Percentiles rank a stretch among this genome's conserved stretches.
Conservation (phyloP, 2,329 filamentous ascomycete genomes). For the Hypoxylon sp. region DNA sequence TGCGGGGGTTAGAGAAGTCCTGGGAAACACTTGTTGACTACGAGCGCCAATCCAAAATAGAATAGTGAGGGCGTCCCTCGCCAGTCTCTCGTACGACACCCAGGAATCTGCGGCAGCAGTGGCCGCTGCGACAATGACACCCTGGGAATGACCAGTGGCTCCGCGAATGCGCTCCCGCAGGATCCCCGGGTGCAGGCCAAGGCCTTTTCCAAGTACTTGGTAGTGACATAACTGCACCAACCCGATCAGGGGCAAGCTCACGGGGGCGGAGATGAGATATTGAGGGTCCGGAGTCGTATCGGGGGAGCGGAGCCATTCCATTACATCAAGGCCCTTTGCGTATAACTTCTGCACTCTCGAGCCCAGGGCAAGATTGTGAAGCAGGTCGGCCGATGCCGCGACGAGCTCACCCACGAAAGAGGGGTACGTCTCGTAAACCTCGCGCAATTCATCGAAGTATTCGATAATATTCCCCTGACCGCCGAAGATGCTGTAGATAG, state of each 20-base stretch:
- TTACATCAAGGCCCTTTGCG: constrained; percentile 93
- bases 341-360: constrained; percentile 93
- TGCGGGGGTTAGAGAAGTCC: constrained; percentile 89
- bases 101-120: constrained; percentile 91
- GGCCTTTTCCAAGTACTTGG: constrained; percentile 88
- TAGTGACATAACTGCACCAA: constrained; percentile 97
- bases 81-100: constrained; percentile 86
- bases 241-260: constrained; percentile 95
- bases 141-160: constrained; percentile 95
- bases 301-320: constrained; percentile 88
- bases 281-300: constrained; percentile 93
- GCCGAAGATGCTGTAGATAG: constrained; percentile 92
- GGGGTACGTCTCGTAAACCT: constrained; percentile 89
- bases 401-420: constrained; percentile 90
- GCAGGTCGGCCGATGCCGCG: constrained; percentile 79
- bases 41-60: constrained; percentile 98
- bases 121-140: constrained; percentile 90
- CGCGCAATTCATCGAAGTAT: constrained; percentile 96
- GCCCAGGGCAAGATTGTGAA: constrained; percentile 85
- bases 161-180: constrained; percentile 85
- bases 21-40: constrained; percentile 96
- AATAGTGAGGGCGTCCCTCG: constrained; percentile 83
- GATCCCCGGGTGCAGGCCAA: constrained; percentile 88
- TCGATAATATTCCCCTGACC: constrained; percentile 99
- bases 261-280: constrained; percentile 91